Evolutionary conservation across 371 early-diverging fungal species (phyloP), one percentile per base, ranked within the genome.

Genomic region (Fennellomyces sp.): DNA sequence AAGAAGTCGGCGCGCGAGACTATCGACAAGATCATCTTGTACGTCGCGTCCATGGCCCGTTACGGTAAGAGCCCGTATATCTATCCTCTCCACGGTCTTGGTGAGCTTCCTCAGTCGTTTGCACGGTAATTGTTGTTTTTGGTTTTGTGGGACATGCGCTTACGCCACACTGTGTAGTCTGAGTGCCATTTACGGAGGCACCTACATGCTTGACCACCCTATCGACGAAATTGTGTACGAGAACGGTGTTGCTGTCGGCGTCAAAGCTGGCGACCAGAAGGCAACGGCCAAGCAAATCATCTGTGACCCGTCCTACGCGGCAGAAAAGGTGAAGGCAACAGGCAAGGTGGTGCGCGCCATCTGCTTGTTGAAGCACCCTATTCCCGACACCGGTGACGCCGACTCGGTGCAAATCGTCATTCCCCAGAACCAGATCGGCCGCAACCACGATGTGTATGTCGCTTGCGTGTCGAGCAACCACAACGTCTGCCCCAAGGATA

Each of bases 1-100:
- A 60, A 73, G 29, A 74, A 88, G 56, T 90, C 95, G 62, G 99
- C 99, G 23, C 80, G 85, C 45, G 96, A 96, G 54, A 97, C 98
- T 13, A 91, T 94, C 69, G 93, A 97, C 66, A 92, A 95, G 67
- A 94, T 99, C 58, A 84, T 91, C 58, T 76, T 98, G 61, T 99
- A 99, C 74, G 90, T 96, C 63, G 88, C 87, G 35, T 99, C 99
- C 21, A 86, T 99, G 66, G 90, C 94, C n/a, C 88, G 94, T 49
- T 95, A 94, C 70, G 97, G 99, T 65, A 94, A 95, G 83, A 93
- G 94, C 65, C 99, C 99, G n/a, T 99, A 98, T 81, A 95, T 99
- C 70, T 99, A 99, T 77, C 99, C 99, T 59, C 82, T 97, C 59
- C 98, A 98, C 69, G 99, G 99, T 49, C 84, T 99, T 51, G 99